Base-by-base conservation (phyloP, 75 land plant species). In the Isoetes taiwanensis region DNA sequence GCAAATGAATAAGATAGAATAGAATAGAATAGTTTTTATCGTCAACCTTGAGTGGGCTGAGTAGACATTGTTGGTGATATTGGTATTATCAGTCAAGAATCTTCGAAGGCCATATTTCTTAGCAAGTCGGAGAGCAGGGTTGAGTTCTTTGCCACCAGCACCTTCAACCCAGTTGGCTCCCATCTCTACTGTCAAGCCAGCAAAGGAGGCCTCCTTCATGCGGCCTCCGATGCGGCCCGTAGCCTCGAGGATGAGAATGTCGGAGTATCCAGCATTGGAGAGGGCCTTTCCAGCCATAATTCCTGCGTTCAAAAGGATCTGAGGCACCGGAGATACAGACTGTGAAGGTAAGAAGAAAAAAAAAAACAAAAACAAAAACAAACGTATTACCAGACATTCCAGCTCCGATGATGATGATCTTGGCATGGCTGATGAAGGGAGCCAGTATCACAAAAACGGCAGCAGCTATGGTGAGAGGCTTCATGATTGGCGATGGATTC, bases 131-230 rank as follows among this genome's bases (percentile, higher is more conserved):
- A 80, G 77, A 30, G 82, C 68, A 5, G 93, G 93, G 34, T 86
- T 86, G 21, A 73, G 20, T 33, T 70, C 43, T 11, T 60, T 31
- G 2, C 93, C 93, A 0, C 77, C 77, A 11, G 80, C 93, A 1
- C 86, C 86, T 43, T 69, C 78, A 14, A 82, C 70, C 93, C 93
- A 86, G 10, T 82, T 82, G 2, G 93, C 93, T 2, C 93, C 93
- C 12, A 72, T 46, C 64, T 86, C 86, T 52, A 82, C 72, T 32
- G 71, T 54, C 10, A 68, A 50, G 8, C 77, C 83, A 2, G 73
- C 76, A 50, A 86, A 86, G 8, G 65, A 50, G 24, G 71, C 63
- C 24, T 72, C 72, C 37, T 56, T 21, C 24, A 86, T 59, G n/a
- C 84, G 50, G 11, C 93, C 93, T 14, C 86, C 93, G 8, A 86